Percentiles rank a stretch among this genome's conserved stretches.
These are phyloP conservation scores for Triticum aestivum DNA, from an alignment of 176 grass and related monocot genomes.

Conservation along the genomic window IWGSC_CS_RefSeq_v2.1 NC_057805.1:113429037-113429536, in stretches of 20 bases:
- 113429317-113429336: conserved; percentile 24
- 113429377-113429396: conserved; percentile 7
- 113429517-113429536: conserved; percentile 55
- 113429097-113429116: conserved; percentile 6
- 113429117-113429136: conserved; percentile 25
- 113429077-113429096: conserved; percentile 26
- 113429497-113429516: conserved; percentile 81
- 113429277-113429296: conserved; percentile 19
- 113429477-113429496: conserved; percentile 92
- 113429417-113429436: conserved; percentile 17
- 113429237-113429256: background rate
- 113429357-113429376: background rate
- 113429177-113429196: background rate
- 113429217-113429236: background rate
- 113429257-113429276: conserved; percentile 6
- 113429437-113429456: conserved; percentile 50
- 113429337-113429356: conserved; percentile 28
- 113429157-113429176: conserved; percentile 22
- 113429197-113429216: background rate
- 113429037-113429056: background rate
- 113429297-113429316: conserved; percentile 17
- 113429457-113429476: conserved; percentile 93
- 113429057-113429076: conserved; percentile 14
- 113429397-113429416: conserved; percentile 5
- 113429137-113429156: conserved; percentile 18